These are phyloP conservation scores for Phytophthora macrochlamydospora DNA, from an alignment of 352 stramenopile species.

Conservation along the genomic window DNA sequence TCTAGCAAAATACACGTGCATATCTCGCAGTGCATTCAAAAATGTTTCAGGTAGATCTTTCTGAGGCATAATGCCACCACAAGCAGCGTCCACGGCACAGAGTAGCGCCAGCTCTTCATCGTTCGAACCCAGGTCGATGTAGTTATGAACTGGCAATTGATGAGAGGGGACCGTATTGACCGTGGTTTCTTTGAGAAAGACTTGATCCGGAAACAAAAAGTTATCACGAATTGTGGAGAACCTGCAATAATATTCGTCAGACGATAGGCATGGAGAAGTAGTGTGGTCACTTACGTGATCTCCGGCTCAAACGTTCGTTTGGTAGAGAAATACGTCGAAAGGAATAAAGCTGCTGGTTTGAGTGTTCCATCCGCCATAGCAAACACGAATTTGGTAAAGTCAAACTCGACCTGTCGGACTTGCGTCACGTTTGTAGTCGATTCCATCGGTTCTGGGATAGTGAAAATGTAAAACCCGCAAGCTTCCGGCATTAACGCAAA, in stretches of 20 bases:
- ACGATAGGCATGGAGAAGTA: not conserved
- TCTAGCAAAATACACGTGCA: slow-evolving; percentile 41
- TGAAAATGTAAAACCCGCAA: slow-evolving; percentile 64
- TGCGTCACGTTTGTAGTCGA: slow-evolving; percentile 20
- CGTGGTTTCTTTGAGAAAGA: slow-evolving; percentile 55
- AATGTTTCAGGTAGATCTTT: slow-evolving; percentile 46
- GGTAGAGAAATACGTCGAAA: slow-evolving; percentile 46
- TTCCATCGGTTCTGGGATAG: slow-evolving; percentile 15
- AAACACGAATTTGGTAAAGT: slow-evolving; percentile 52
- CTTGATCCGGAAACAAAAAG: slow-evolving; percentile 54
- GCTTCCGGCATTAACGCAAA: slow-evolving; percentile 43
- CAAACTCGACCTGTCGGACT: slow-evolving; percentile 69
- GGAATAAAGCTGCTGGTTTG: slow-evolving; percentile 49
- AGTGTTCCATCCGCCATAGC: slow-evolving; percentile 56
- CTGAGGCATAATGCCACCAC: slow-evolving; percentile 42
- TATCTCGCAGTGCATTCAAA: slow-evolving; percentile 37
- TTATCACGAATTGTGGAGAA: slow-evolving; percentile 63
- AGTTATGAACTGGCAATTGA: slow-evolving; percentile 36
- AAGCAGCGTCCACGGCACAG: slow-evolving; percentile 26
- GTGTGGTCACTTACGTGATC: slow-evolving; percentile 38
- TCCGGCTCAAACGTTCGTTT: slow-evolving; percentile 45
- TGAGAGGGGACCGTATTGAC: slow-evolving; percentile 17
- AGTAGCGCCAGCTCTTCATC: slow-evolving; percentile 54
- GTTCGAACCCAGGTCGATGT: slow-evolving; percentile 41
- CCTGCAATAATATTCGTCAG: slow-evolving; percentile 17